Percentiles rank a stretch among this genome's conserved stretches.
Conservation (phyloP, 768 basidiomycete species). For the Xerocomus potaroensis region DNA sequence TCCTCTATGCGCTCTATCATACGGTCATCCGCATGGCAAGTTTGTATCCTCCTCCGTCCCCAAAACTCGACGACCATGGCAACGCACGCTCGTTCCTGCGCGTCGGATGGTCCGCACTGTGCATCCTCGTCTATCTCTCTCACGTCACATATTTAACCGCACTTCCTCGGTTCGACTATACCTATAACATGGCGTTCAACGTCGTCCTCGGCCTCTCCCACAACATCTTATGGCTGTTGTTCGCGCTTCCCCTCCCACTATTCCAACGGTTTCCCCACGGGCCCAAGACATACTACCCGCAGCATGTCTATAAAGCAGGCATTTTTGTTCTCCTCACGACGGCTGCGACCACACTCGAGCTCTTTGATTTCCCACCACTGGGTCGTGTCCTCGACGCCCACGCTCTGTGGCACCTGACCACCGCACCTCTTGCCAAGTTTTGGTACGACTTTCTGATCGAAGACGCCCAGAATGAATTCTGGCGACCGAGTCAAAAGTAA, state of each 20-base stretch:
- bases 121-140: conserved; percentile 50
- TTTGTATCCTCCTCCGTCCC: conserved; percentile 49
- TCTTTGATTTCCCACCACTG: conserved; percentile 89
- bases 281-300: conserved; percentile 55
- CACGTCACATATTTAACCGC: conserved; percentile 79
- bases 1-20: conserved; percentile 77
- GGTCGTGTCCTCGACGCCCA: conserved; percentile 82
- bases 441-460: conserved; percentile 87
- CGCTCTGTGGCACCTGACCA: conserved; percentile 87
- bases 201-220: conserved; percentile 70
- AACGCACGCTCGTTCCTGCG: conserved; percentile 13
- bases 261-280: conserved; percentile 52
- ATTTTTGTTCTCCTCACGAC: conserved; percentile 68
- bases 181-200: conserved; percentile 90
- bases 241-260: conserved; percentile 49
- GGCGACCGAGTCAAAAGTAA: conserved; percentile 45
- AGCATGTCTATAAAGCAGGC: conserved; percentile 49
- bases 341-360: conserved; percentile 70
- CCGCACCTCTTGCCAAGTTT: conserved; percentile 65
- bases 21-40: conserved; percentile 73
- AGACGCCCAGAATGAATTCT: conserved; percentile 68
- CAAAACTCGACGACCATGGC: conserved; percentile 25
- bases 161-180: conserved; percentile 82
- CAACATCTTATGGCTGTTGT: conserved; percentile 78
- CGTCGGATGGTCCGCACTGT: conserved; percentile 47